A percentile compares a stretch with the other conserved stretches of the same genome.
Evolutionary conservation across 768 basidiomycete species (phyloP).

Genomic region (Russula griseocarnosa): DNA sequence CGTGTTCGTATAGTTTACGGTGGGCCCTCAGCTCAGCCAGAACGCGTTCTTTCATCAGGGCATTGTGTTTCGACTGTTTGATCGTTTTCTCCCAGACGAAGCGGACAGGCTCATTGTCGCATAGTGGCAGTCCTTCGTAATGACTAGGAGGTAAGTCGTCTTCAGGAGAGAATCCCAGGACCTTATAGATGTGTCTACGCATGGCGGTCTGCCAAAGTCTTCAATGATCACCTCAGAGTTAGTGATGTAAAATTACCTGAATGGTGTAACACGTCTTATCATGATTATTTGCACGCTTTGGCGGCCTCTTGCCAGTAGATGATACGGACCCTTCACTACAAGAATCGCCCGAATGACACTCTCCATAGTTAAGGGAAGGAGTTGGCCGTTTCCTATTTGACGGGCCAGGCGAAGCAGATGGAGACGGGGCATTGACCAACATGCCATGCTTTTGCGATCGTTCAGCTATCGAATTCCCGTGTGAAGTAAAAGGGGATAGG

Average conservation of each 20-base stretch:
- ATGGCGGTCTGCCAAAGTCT: constrained; percentile 54
- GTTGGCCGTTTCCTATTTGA: constrained; percentile 34
- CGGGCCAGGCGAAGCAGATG: constrained; percentile 33
- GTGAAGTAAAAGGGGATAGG: not conserved
- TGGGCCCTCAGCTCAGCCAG: constrained; percentile 56
- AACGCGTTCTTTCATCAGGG: constrained; percentile 63
- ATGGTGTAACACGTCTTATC: constrained; percentile 65
- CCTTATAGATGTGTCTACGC: constrained; percentile 57
- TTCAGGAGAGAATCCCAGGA: constrained; percentile 55
- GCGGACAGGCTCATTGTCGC: constrained; percentile 53
- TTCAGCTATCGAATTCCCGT: not conserved
- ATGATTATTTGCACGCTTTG: constrained; percentile 54
- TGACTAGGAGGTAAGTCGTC: constrained; percentile 61
- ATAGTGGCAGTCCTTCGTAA: constrained; percentile 47
- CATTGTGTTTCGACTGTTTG: constrained; percentile 70
- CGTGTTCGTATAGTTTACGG: constrained; percentile 55
- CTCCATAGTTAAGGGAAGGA: not conserved
- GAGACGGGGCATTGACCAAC: constrained; percentile 36
- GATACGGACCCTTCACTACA: constrained; percentile 40
- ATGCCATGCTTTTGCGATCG: constrained; percentile 1
- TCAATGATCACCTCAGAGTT: not conserved
- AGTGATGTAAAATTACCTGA: constrained; percentile 43
- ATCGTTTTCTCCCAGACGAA: constrained; percentile 79
- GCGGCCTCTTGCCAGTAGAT: constrained; percentile 33
- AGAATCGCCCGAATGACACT: constrained; percentile 28